Base-by-base conservation (phyloP, 441 rosid genomes). In the Mallotus japonicus region DNA sequence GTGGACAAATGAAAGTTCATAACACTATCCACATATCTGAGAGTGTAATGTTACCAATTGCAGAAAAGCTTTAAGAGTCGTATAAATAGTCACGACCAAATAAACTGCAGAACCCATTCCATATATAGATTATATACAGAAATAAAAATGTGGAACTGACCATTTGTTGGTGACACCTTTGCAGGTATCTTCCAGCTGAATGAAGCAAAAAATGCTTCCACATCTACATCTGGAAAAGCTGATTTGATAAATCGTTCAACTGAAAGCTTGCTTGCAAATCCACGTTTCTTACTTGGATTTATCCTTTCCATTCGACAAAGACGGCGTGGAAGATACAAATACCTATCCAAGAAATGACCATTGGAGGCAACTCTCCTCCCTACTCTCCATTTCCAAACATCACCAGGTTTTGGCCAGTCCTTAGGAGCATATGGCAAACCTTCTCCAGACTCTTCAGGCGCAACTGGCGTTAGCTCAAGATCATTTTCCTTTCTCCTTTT, bases 351-450 rank as follows among this genome's bases (percentile, higher is more conserved):
- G 75, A 72, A 87, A 77, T 76, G 74, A 47, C 93, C 95, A 47
- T 73, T 74, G 50, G 7, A 56, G 37, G 75, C 76, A 20, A 87
- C 78, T 76, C 96, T 82, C 40, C 78, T 89, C 67, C 98, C 98
- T 44, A 81, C 96, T 60, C 74, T 88, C 98, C 98, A 94, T 24
- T 72, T 62, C 95, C 98, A 92, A 55, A 58, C 83, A 73, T 90
- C 95, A 57, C 97, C 96, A 4, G 84, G 88, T 4, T 77, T 82
- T 44, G 97, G 98, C 89, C 90, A 92, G 80, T 93, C 77, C 11
- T 69, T 82, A 57, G 97, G 97, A 67, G 97, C 97, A 81, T 90
- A 92, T 0, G 97, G 97, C 79, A 89, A 78, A 56, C 97, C 98
- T 54, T 78, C 71, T 28, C 98, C 97, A 47, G 83, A 80, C 42